phyloP scores from a whole-genome alignment of 1,139 yeast genomes.

The Geotrichum citri-aurantii region DNA sequence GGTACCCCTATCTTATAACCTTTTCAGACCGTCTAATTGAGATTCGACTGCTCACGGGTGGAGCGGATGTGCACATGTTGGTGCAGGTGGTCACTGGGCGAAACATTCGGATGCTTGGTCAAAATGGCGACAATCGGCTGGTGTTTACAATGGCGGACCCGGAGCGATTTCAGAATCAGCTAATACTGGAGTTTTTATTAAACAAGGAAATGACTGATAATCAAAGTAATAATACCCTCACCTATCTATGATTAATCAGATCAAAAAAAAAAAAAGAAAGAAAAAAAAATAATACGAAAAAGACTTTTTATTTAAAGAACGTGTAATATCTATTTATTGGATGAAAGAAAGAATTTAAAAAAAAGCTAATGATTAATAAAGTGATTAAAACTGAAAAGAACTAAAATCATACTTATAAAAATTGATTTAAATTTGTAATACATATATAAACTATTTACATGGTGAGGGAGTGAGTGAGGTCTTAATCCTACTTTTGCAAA shows the following conservation, averaged over 20 bases:
- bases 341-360: background rate
- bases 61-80: constrained; percentile 12
- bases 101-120: constrained; percentile 15
- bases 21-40: constrained; percentile 17
- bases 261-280: background rate
- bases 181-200: constrained; percentile 9
- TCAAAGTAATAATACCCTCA: constrained; percentile 5
- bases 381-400: background rate
- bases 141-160: constrained; percentile 16
- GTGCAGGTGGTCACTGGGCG: constrained; percentile 19
- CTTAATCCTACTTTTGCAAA: background rate
- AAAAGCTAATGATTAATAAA: background rate
- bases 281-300: too few species aligned
- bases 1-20: constrained; percentile 15
- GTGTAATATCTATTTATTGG: background rate
- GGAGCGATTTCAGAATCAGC: constrained; percentile 5
- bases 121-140: background rate
- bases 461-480: background rate
- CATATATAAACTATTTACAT: background rate
- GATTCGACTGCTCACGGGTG: constrained; percentile 15
- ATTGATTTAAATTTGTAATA: too few species aligned
- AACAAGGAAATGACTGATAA: constrained; percentile 2
- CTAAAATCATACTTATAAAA: background rate
- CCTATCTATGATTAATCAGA: background rate
- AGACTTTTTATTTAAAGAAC: too few species aligned